Base-by-base conservation (phyloP, 2,329 filamentous ascomycete genomes). In the Ceratocystis cacaofunesta region DNA sequence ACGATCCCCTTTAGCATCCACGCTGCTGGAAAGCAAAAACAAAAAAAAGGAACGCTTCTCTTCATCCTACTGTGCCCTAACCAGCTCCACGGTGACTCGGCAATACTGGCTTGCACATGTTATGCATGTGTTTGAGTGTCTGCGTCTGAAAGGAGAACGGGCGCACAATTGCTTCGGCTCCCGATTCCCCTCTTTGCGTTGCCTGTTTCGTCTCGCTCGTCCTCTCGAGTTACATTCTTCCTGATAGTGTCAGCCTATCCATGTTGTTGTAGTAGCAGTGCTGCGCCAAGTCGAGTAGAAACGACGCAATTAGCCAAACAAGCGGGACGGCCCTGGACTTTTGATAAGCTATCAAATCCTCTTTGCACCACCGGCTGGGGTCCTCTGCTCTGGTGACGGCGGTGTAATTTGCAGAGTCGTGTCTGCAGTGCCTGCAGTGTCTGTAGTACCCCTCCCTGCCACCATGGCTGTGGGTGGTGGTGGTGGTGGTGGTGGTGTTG, bases 291-390 rank as follows among this genome's bases (percentile, higher is more conserved):
- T 28, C 48, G 48, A 52, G 44, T n/a, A 28, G 36, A 61, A 41
- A 61, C 36, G 12, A 44, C 43, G 17, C 60, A 61, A 17, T 8
- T 52, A 52, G 7, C 19, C 6, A 10, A 25, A 52, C 48, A 25
- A 28, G 48, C 48, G 48, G 48, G 19, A 52, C 48, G 48, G 48
- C 48, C 48, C 48, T 52, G 48, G 19, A 25, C 19, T 52, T 52
- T 52, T 62, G 22, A 61, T 61, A 41, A 50, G 43, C 44, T 46
- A 62, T 32, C 52, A 30, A 44, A 64, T 64, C 50, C 63, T 64
- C 50, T 30, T 52, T 46, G 41, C 15, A 30, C 19, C 63, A 60
- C 52, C 52, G 19, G 36, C 36, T 12, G 36, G 36, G 10, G 36
- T 41, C 2, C 10, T 41, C 36, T 41, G 36, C 10, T 41, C 36